phyloP scores from a whole-genome alignment of 768 basidiomycete genomes.

The Cystobasidium ongulense region DNA sequence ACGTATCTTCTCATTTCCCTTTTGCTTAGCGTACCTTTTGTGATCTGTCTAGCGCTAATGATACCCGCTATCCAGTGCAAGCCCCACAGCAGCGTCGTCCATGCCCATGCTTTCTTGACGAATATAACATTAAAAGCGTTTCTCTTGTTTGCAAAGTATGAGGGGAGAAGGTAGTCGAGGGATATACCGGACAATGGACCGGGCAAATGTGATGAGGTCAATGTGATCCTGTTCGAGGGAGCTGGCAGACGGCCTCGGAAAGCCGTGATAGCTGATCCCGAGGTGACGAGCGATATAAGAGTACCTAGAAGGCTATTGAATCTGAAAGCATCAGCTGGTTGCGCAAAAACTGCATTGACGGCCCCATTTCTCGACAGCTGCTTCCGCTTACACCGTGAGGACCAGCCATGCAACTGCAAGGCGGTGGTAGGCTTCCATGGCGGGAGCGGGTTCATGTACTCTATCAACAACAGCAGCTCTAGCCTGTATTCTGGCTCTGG shows the following conservation, averaged over 20 bases:
- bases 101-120: slow-evolving; percentile 84
- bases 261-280: slow-evolving; percentile 32
- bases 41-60: not conserved
- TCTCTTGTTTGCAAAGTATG: slow-evolving; percentile 62
- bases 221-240: slow-evolving; percentile 7
- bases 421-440: slow-evolving; percentile 15
- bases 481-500: not conserved
- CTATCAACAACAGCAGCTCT: not conserved
- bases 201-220: slow-evolving; percentile 8
- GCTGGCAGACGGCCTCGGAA: slow-evolving; percentile 39
- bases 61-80: slow-evolving; percentile 23
- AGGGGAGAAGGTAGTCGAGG: slow-evolving; percentile 41
- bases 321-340: not conserved
- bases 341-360: not conserved
- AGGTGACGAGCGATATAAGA: slow-evolving; percentile 25
- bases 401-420: not conserved
- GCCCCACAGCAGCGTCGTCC: slow-evolving; percentile 55
- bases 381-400: slow-evolving; percentile 17
- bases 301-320: slow-evolving; percentile 29
- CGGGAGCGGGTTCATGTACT: slow-evolving; percentile 7
- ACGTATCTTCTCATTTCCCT: slow-evolving; percentile 17
- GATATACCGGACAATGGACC: slow-evolving; percentile 11
- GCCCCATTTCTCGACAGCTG: not conserved
- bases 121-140: slow-evolving; percentile 76
- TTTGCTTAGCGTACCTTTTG: not conserved